Base-by-base conservation (phyloP, 257 asterid species). In the Lavandula angustifolia region DNA sequence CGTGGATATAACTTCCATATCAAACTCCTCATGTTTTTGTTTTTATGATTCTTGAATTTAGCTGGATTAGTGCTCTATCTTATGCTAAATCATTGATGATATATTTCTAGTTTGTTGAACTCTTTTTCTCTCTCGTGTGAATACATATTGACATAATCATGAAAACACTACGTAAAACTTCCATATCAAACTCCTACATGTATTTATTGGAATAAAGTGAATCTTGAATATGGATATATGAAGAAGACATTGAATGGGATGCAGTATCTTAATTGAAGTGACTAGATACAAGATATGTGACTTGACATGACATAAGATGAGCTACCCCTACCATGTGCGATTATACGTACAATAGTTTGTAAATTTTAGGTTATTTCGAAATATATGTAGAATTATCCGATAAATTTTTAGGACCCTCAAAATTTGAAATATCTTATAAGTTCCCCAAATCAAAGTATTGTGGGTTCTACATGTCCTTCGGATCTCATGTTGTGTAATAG, bases 391-490 rank as follows among this genome's bases (percentile, higher is more conserved):
- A 44, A 12, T 12, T 44, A 12, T 44, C 50, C 5, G 18, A 44
- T 5, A n/a, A 44, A 40, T 3, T 40, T 9, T 3, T 0, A 60
- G 56, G 74, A 16, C 38, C 69, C 43, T 51, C 56, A 33, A 73
- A 42, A n/a, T 47, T 56, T 31, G 27, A 58, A 72, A 51, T 65
- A 72, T 72, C 72, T 72, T 5, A 17, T 3, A 55, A 66, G 60
- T 31, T 17, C 51, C 67, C 63, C 52, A 9, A 11, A 62, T 55
- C 54, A 9, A 53, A 61, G 31, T 1, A 14, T n/a, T 32, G 64
- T 63, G 79, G 79, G 79, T 31, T 42, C 67, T 5, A 55, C 38
- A 57, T 60, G 50, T 40, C 47, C 67, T 55, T 5, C 27, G 53
- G 56, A 68, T 41, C 60, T 48, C 40, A 60, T 43, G 62, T 54